Evolutionary conservation across 805 yeast genomes (phyloP), one percentile per base, ranked within the genome.

Genomic region (Saccharomycopsis fibuligera): DNA sequence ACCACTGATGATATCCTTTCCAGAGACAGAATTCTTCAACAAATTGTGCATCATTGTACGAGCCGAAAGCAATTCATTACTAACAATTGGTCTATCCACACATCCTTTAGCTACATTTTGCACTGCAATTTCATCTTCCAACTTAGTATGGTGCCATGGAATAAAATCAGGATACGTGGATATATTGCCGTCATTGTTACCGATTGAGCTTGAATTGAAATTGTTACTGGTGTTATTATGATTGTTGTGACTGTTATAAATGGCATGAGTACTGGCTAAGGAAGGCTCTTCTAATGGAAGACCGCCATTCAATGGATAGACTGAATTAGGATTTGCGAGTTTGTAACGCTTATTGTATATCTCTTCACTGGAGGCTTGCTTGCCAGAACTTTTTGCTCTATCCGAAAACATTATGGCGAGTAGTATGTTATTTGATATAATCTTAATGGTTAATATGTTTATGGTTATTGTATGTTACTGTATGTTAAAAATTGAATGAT

Each of bases 21-120:
- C 38, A 3, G 24, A 19, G 6, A 6, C 38, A 16, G 12, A 21
- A n/a, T 30, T 35, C 25, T 60, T 58, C 9, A 65, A 52, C 6
- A 60, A 44, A 37, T 70, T 69, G 16, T 69, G 67, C 55, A 79
- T 65, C 17, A 81, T 66, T 54, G 76, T 79, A 44, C 88, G 68
- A 1, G 88, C 90, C 0, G 87, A 75, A 42, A 81, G 78, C 44
- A 81, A 74, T 62, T 87, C 96, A 59, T 83, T 78, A 33, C 71
- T 61, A 1, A 82, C 86, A 21, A 63, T 62, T 1, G 89, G 81
- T 1, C 78, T 66, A 57, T 85, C 88, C 50, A 73, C 74, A 55
- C 73, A 79, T 5, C 96, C 96, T 57, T 83, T 79, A 55, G 82
- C 87, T 38, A 86, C 67, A 58, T 74, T 70, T 30, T 68, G 73